Conservation (phyloP, 257 asterid species). For the Salvia hispanica region DNA sequence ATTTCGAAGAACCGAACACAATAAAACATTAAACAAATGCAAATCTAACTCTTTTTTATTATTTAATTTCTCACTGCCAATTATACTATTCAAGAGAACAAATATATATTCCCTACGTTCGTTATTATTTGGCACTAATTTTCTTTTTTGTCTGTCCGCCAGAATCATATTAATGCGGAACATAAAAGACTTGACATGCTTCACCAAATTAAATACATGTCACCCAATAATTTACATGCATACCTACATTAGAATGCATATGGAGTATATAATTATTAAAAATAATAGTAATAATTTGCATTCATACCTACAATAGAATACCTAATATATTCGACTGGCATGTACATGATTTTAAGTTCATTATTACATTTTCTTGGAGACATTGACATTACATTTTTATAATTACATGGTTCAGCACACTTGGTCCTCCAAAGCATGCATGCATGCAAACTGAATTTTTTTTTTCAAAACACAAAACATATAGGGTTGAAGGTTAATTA, state of each 20-base stretch:
- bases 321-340: conserved; percentile 15
- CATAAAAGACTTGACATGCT: conserved; percentile 1
- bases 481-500: conserved; percentile 19
- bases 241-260: not conserved
- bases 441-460: conserved; percentile 25
- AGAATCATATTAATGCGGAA: not conserved
- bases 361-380: not conserved
- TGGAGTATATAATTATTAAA: not conserved
- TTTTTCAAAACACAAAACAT: not conserved
- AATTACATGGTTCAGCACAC: conserved; percentile 27
- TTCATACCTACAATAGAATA: too few species aligned
- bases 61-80: too few species aligned
- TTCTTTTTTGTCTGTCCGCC: too few species aligned
- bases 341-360: not conserved
- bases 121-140: too few species aligned
- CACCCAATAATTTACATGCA: not conserved
- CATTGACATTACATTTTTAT: conserved; percentile 14
- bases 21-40: too few species aligned
- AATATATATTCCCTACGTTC: not conserved
- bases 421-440: conserved; percentile 35
- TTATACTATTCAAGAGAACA: not conserved
- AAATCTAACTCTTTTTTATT: too few species aligned
- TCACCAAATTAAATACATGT: not conserved
- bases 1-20: too few species aligned
- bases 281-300: too few species aligned